These are phyloP conservation scores for Castanea sativa DNA, from an alignment of 306 rosid genomes.

Conservation along the genomic window DNA sequence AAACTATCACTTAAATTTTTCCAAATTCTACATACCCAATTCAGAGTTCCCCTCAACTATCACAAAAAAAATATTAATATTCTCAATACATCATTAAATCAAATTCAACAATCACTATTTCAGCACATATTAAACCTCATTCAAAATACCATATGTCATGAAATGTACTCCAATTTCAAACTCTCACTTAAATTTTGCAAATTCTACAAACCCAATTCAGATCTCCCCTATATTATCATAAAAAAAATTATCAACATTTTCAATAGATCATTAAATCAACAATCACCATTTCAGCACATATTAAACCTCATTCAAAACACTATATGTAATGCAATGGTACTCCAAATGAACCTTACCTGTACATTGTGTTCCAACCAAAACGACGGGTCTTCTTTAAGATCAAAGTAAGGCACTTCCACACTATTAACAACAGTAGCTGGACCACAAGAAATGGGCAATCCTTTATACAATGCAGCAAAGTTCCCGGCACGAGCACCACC, in stretches of 20 bases:
- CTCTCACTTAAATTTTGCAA: neutral
- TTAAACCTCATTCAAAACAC: neutral
- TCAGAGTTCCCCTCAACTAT: neutral
- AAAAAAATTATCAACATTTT: neutral
- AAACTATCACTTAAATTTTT: neutral
- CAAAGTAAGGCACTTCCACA: conserved; percentile 95
- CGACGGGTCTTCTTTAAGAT: conserved; percentile 87
- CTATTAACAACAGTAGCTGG: conserved; percentile 58
- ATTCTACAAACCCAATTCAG: conserved; percentile 1
- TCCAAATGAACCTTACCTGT: conserved; percentile 55
- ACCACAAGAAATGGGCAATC: conserved; percentile 48
- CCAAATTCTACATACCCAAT: conserved; percentile 7
- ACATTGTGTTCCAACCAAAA: conserved; percentile 97
- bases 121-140: neutral
- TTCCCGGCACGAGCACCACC: conserved; percentile 51
- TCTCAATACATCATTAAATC: neutral
- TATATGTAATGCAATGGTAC: neutral
- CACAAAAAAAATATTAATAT: too few relatives aligned
- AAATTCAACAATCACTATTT: neutral
- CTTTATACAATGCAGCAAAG: conserved; percentile 68
- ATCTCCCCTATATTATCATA: neutral
- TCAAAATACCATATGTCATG: neutral
- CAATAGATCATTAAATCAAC: neutral
- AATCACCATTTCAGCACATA: neutral
- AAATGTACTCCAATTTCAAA: conserved; percentile 8